Conservation (phyloP, 2,329 filamentous ascomycete genomes). For the Hortaea sp. region DNA sequence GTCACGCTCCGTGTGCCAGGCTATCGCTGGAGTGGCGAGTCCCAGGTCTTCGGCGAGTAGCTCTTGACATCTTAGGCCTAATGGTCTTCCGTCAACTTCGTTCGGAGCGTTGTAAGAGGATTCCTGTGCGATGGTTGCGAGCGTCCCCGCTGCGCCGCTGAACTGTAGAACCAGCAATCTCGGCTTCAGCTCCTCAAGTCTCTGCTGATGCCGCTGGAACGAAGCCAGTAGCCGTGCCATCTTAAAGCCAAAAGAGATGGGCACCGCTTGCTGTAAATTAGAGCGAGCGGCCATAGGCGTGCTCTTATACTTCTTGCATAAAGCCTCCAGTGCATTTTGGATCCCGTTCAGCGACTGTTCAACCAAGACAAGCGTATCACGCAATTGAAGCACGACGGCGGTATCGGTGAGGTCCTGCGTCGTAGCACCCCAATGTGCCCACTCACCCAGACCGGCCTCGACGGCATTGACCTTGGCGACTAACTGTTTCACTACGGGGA, state of each 20-base stretch:
- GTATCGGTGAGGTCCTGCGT: slow-evolving; percentile 24
- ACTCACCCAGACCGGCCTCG: slow-evolving; percentile 17
- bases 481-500: slow-evolving; percentile 19
- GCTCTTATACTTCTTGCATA: slow-evolving; percentile 12
- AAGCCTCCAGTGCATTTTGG: slow-evolving; percentile 5
- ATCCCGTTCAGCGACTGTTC: slow-evolving; percentile 8
- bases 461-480: slow-evolving; percentile 13
- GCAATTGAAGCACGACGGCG: slow-evolving; percentile 19
- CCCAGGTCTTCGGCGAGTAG: slow-evolving; percentile 15
- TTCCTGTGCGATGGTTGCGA: slow-evolving; percentile 11
- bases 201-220: slow-evolving; percentile 19
- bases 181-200: slow-evolving; percentile 16
- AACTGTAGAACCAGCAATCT: slow-evolving; percentile 22
- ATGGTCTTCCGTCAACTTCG: slow-evolving; percentile 1
- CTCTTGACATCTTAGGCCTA: slow-evolving; percentile 13
- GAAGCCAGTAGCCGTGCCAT: slow-evolving; percentile 21
- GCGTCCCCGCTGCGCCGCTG: slow-evolving; percentile 23
- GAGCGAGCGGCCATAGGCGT: slow-evolving; percentile 21
- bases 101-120: slow-evolving; percentile 1
- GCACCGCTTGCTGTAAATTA: slow-evolving; percentile 24
- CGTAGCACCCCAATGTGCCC: slow-evolving; percentile 24
- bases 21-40: slow-evolving; percentile 17
- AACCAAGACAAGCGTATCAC: slow-evolving; percentile 12
- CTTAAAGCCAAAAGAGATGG: slow-evolving; percentile 25
- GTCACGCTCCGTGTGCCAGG: slow-evolving; percentile 26